Percentiles rank a stretch among this genome's conserved stretches.
Conservation (phyloP, 768 basidiomycete genomes). For the Tricholoma terreum region DNA sequence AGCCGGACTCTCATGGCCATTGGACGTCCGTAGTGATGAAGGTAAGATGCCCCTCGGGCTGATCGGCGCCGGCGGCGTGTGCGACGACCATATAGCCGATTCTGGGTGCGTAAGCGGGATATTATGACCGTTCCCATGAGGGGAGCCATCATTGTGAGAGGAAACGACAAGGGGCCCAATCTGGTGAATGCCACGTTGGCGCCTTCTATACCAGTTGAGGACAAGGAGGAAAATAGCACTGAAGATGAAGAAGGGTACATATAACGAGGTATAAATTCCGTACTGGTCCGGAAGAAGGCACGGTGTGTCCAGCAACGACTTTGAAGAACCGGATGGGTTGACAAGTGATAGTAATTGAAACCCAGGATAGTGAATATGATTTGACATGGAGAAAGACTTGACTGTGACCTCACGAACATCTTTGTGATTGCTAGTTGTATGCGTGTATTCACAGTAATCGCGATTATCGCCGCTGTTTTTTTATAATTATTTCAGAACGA, state of each 20-base stretch:
- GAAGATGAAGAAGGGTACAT: slow-evolving; percentile 55
- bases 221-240: slow-evolving; percentile 42
- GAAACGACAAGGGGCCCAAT: slow-evolving; percentile 31
- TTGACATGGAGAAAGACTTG: slow-evolving; percentile 80
- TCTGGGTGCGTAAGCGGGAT: slow-evolving; percentile 28
- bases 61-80: slow-evolving; percentile 28
- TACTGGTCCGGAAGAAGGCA: slow-evolving; percentile 79
- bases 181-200: slow-evolving; percentile 21
- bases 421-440: slow-evolving; percentile 31
- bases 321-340: slow-evolving; percentile 24
- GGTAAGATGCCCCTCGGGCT: slow-evolving; percentile 42
- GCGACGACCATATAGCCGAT: slow-evolving; percentile 44
- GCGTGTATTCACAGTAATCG: slow-evolving; percentile 81
- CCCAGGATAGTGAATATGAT: slow-evolving; percentile 71
- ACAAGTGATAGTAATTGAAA: slow-evolving; percentile 77
- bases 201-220: slow-evolving; percentile 44
- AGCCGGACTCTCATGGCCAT: slow-evolving; percentile 24
- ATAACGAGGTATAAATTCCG: slow-evolving; percentile 56
- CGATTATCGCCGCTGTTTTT: slow-evolving; percentile 77
- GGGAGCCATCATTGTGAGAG: slow-evolving; percentile 23
- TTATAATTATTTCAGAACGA: neutral
- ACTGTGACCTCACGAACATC: slow-evolving; percentile 75
- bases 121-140: slow-evolving; percentile 23
- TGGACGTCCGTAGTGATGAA: slow-evolving; percentile 39
- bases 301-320: slow-evolving; percentile 57